Base-by-base conservation (phyloP, 495 filamentous ascomycete species). In the Hamigera avellanea region DNA sequence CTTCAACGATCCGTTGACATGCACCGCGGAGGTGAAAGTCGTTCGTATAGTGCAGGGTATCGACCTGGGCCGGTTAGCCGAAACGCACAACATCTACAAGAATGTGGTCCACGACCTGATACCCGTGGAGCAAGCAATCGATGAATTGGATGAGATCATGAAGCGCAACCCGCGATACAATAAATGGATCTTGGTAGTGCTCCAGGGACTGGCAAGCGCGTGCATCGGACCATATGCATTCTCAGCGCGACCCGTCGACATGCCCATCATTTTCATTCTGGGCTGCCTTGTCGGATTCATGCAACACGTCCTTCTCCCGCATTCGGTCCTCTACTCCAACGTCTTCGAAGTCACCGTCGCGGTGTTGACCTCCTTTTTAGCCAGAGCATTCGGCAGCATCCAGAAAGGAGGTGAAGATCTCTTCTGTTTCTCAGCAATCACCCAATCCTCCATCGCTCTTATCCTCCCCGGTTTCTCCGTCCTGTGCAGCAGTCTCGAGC, bases 351-450 rank as follows among this genome's bases (percentile, higher is more conserved):
- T 94, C 25, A 73, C 75, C 7, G 84, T 84, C 3, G 76, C 84
- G 0, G 75, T 94, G 2, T 53, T 88, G 26, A 93, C 85, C 0
- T 88, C 81, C 8, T 93, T 93, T 47, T 61, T 93, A 7, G 80
- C 86, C 1, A 74, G 88, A 23, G 83, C 76, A 4, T 81, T 94
- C 38, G 88, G 86, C 9, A 86, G 81, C 21, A 81, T 93, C 26
- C 5, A 48, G 66, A 12, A 67, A 72, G 23, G 72, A 81, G 1
- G n/a, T n/a, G n/a, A n/a, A n/a, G 53, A 63, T 4, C 37, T 61
- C 3, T 94, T 95, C 48, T 94, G 88, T 59, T 95, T 95, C 59
- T 88, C 85, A 0, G 78, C 87, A 1, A 69, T 95, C 13, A 80
- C 87, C 0, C 86, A 95, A 56, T 83, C 84, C 3, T 80, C 82